Base-by-base conservation (phyloP, 1,284 basidiomycete genomes). In the Golubevia pallescens region DNA sequence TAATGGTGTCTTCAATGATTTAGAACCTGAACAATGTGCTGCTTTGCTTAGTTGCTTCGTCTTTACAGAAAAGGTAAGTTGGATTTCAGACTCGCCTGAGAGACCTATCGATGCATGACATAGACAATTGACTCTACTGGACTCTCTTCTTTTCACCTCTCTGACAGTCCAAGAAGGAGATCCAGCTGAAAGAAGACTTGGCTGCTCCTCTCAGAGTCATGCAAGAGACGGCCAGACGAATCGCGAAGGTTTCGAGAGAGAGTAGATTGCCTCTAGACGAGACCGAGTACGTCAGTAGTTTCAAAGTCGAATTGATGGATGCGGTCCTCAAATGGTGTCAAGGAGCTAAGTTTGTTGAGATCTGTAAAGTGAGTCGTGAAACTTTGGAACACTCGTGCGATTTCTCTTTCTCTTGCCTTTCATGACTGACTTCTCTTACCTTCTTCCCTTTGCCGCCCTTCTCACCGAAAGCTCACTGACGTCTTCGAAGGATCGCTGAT, bases 251-350 rank as follows among this genome's bases (percentile, higher is more conserved):
- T 0, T 94, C 94, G 1, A 93, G 93, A 75, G 97, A 99, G 86
- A 92, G 92, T 53, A 96, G 97, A 82, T 88, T 99, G 3, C 87
- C 91, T 0, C 85, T 99, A 51, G 91, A 93, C 63, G 96, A 99
- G 86, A 93, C 97, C 66, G 94, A 97, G 71, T 99, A 99, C 84
- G 94, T 99, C 1, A 89, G 91, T 66, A 92, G 92, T 16, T 99
- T 99, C 91, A 97, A 97, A 86, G 94, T 97, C 28, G 96, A 98
- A 83, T 90, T 99, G 66, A 98, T 98, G 94, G 96, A 98, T 75
- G 92, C 93, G 3, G 96, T 99, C 20, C 89, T 95, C 66, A 92
- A 95, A 76, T 99, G 97, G 97, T 99, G 96, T 87, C 91, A 93
- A 38, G 97, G 97, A 1, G 93, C 94, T n/a, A 93, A 93, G 38